These are phyloP conservation scores for Hyparrhenia diplandra DNA, from an alignment of 176 grass and related monocot genomes.

Conservation along the genomic window DNA sequence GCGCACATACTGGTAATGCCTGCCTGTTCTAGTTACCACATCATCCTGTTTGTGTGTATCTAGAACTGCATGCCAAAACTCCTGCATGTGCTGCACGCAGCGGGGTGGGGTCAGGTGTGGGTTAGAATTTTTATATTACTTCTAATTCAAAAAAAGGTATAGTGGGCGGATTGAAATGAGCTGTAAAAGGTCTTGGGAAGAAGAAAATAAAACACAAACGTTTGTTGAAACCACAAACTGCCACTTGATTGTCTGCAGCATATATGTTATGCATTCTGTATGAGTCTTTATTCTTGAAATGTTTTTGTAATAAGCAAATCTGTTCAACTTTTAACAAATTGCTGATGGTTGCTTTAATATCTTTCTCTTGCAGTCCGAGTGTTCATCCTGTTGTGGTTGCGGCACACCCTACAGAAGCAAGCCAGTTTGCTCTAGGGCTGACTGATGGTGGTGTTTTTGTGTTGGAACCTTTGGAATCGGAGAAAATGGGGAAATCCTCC, in stretches of 20 bases:
- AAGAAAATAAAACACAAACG: not conserved
- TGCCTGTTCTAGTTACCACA: not conserved
- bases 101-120: not conserved
- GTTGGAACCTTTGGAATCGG: conserved; percentile 84
- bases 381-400: conserved; percentile 89
- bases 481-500: conserved; percentile 94
- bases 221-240: no score
- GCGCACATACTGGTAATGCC: not conserved
- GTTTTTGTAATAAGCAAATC: not conserved
- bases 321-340: conserved; percentile 4
- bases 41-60: not conserved
- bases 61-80: not conserved
- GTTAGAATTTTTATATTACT: not conserved
- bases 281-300: not conserved
- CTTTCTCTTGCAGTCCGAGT: conserved; percentile 51
- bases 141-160: not conserved
- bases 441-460: conserved; percentile 82
- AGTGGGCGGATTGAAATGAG: not conserved
- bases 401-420: conserved; percentile 87
- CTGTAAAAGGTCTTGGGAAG: not conserved
- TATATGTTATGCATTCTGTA: not conserved
- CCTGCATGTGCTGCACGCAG: not conserved
- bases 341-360: conserved; percentile 8
- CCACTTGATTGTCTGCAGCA: no score
- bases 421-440: conserved; percentile 87